A percentile compares a stretch with the other conserved stretches of the same genome.
Conservation (phyloP, 768 basidiomycete species). For the Macrocybe gigantea region DNA sequence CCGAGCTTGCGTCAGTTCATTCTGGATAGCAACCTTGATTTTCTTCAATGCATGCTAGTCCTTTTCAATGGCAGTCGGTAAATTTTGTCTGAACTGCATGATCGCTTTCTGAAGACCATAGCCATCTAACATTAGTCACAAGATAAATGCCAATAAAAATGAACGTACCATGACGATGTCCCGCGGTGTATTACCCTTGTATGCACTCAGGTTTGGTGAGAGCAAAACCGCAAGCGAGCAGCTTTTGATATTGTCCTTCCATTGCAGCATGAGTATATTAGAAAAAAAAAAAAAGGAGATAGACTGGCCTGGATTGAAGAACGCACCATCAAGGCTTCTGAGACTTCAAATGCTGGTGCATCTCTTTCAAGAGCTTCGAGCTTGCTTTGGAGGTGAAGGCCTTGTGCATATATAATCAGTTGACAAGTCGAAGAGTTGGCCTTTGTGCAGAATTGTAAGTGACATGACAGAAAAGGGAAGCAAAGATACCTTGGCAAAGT, state of each 20-base stretch:
- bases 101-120: conserved; percentile 8
- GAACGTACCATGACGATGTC: conserved; percentile 16
- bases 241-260: conserved; percentile 15
- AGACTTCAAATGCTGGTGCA: conserved; percentile 4
- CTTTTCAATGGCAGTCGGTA: conserved; percentile 14
- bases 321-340: conserved; percentile 3
- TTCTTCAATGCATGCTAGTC: conserved; percentile 12
- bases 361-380: conserved; percentile 3
- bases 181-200: conserved; percentile 13
- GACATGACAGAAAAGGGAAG: too few relatives aligned
- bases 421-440: too few relatives aligned
- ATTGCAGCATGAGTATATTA: neutral
- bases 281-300: neutral
- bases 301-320: too few relatives aligned
- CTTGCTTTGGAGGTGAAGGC: conserved; percentile 6
- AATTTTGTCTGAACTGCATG: conserved; percentile 9
- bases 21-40: conserved; percentile 7
- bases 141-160: neutral
- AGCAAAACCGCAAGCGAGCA: conserved; percentile 13
- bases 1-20: conserved; percentile 15
- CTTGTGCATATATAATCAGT: neutral
- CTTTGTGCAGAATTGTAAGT: too few relatives aligned
- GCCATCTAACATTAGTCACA: neutral
- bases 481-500: conserved; percentile 1
- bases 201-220: conserved; percentile 15